Evolutionary conservation across 225 moss, liverwort and hornwort genomes (phyloP).

Genomic region (Lunularia cruciata): DNA sequence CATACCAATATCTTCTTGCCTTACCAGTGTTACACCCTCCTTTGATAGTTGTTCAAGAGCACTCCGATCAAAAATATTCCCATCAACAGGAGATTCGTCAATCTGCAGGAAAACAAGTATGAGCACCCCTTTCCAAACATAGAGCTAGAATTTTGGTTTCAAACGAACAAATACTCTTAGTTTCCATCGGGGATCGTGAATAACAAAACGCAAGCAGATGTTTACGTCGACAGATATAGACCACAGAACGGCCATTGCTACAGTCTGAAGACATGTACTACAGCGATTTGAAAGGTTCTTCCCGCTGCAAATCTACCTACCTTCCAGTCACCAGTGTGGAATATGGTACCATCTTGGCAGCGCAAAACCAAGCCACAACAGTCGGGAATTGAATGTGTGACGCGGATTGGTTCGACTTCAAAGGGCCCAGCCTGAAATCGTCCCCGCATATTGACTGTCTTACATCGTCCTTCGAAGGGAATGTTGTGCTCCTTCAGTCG

Average conservation of each 20-base stretch:
- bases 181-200: not conserved
- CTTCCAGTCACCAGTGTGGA: slow-evolving; percentile 99
- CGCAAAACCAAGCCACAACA: slow-evolving; percentile 93
- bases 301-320: slow-evolving; percentile 31
- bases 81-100: slow-evolving; percentile 99
- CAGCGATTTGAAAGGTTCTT: not conserved
- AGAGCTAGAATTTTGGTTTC: not conserved
- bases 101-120: slow-evolving; percentile 75
- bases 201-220: no score
- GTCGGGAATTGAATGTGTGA: slow-evolving; percentile 98
- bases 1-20: not conserved
- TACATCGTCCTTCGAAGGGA: slow-evolving; percentile 69
- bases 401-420: slow-evolving; percentile 91
- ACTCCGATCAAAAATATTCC: slow-evolving; percentile 85
- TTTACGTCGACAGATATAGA: no score
- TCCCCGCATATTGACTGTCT: slow-evolving; percentile 76
- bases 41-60: slow-evolving; percentile 89
- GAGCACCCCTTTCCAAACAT: not conserved
- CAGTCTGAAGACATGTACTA: no score
- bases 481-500: slow-evolving; percentile 92
- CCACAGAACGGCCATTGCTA: not conserved
- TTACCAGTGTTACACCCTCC: slow-evolving; percentile 98
- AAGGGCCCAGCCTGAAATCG: slow-evolving; percentile 93
- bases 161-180: not conserved
- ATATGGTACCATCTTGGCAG: slow-evolving; percentile 84